Evolutionary conservation across 2,329 filamentous ascomycete genomes (phyloP), one percentile per base, ranked within the genome.

Genomic region (Sclerotinia trifoliorum): DNA sequence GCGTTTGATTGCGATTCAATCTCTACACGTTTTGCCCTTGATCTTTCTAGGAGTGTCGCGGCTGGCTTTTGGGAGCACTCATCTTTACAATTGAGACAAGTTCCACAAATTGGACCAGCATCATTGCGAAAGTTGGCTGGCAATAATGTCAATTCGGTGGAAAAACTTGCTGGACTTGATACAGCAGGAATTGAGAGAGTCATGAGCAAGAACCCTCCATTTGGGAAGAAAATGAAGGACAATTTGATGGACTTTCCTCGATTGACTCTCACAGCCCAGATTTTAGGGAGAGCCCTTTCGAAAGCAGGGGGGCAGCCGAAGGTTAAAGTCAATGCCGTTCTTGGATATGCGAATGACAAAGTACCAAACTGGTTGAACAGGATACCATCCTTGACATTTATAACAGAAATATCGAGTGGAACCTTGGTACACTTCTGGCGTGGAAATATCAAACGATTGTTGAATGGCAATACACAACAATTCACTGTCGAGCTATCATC

Each of bases 141-240:
- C 51, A 88, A 87, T n/a, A 88, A 88, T 0, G 85, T 98, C 66
- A 86, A 81, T 39, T 91, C 83, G 6, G 87, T 98, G 7, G 85
- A 90, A 54, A 85, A 86, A n/a, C 81, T 99, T 17, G 86, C 89
- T 21, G 79, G 78, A 8, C 83, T 87, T 19, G 89, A 94, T 48
- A 82, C 89, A 35, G 85, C 88, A 65, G 85, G 87, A 35, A 92
- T 99, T 64, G 94, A 98, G 74, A 85, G 88, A 60, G 80, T 93
- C 32, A 78, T 96, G 58, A 90, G 88, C 71, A 89, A 90, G 66
- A 93, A 96, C 72, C 92, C 93, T 0, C 93, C 94, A 0, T 97
- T 91, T 75, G 95, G 94, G 0, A 84, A 86, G 56, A 89, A 89
- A 54, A 76, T 96, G 54, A 80, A 91, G 19, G 85, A 87, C 17